Conservation (phyloP, 2,329 filamentous ascomycete species). For the Arthroderma uncinatum region DNA sequence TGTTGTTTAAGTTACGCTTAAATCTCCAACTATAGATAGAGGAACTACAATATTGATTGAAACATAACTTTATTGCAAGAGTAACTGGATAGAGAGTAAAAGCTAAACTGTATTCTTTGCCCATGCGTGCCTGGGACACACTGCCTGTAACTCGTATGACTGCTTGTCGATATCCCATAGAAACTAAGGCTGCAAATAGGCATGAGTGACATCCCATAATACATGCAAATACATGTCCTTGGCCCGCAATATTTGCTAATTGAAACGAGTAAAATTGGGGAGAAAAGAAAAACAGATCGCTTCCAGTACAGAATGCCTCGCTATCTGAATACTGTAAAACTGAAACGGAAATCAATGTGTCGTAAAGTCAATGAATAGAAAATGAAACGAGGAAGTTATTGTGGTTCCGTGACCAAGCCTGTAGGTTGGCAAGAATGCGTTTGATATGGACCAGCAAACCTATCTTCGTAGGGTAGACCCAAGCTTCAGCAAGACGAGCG, state of each 20-base stretch:
- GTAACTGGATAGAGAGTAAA: neutral
- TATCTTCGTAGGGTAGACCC: neutral
- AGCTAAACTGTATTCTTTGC: neutral
- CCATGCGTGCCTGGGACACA: neutral
- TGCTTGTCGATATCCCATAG: neutral
- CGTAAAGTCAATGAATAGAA: neutral
- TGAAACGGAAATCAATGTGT: neutral
- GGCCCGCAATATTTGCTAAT: neutral
- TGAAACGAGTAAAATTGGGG: neutral
- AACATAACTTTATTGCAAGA: neutral
- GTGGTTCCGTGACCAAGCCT: neutral
- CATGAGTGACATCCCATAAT: slow-evolving; percentile 2
- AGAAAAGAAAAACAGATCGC: slow-evolving; percentile 3
- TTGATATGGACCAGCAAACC: neutral
- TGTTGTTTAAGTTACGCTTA: neutral
- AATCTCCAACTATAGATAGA: neutral
- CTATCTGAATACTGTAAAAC: neutral
- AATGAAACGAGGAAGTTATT: neutral
- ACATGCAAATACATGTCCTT: neutral
- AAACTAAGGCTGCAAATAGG: neutral
- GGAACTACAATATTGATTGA: neutral
- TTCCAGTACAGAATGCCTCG: neutral
- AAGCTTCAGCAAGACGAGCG: slow-evolving; percentile 22
- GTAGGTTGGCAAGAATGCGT: neutral
- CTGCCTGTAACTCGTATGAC: neutral